phyloP scores from a whole-genome alignment of 345 rosid genomes.

The Gossypium raimondii region DNA sequence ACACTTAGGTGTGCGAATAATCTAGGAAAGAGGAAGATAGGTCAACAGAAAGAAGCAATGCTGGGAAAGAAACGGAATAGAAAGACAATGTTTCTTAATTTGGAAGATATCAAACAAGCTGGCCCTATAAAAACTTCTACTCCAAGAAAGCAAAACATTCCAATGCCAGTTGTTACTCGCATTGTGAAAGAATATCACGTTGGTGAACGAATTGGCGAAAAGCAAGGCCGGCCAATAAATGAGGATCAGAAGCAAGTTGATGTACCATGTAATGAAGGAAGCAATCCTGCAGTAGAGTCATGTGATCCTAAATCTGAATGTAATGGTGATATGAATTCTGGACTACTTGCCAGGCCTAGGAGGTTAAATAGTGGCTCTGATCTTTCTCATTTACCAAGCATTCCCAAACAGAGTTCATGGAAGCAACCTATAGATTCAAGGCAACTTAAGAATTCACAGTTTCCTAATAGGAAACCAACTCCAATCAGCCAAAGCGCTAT shows the following conservation, averaged over 20 bases:
- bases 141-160: conserved; percentile 64
- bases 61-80: conserved; percentile 92
- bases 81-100: conserved; percentile 82
- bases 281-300: conserved; percentile 35
- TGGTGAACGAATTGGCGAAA: conserved; percentile 54
- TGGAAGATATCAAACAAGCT: conserved; percentile 95
- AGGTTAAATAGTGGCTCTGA: conserved; percentile 54
- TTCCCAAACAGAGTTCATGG: conserved; percentile 77
- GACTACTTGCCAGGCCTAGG: conserved; percentile 48
- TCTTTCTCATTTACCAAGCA: conserved; percentile 38
- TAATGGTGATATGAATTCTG: conserved; percentile 62
- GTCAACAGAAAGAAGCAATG: conserved; percentile 92
- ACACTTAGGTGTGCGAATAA: conserved; percentile 63
- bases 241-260: conserved; percentile 69
- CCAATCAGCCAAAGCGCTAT: conserved; percentile 48
- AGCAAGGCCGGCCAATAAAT: conserved; percentile 30
- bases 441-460: conserved; percentile 43
- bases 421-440: conserved; percentile 66
- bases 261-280: conserved; percentile 44
- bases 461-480: conserved; percentile 54
- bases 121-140: conserved; percentile 63
- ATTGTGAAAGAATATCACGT: conserved; percentile 67
- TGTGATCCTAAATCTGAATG: conserved; percentile 54
- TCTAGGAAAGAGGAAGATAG: conserved; percentile 75
- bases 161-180: conserved; percentile 57